Evolutionary conservation across 2,329 filamentous ascomycete species (phyloP), one percentile per base, ranked within the genome.

Genomic region (Aspergillus sojae): DNA sequence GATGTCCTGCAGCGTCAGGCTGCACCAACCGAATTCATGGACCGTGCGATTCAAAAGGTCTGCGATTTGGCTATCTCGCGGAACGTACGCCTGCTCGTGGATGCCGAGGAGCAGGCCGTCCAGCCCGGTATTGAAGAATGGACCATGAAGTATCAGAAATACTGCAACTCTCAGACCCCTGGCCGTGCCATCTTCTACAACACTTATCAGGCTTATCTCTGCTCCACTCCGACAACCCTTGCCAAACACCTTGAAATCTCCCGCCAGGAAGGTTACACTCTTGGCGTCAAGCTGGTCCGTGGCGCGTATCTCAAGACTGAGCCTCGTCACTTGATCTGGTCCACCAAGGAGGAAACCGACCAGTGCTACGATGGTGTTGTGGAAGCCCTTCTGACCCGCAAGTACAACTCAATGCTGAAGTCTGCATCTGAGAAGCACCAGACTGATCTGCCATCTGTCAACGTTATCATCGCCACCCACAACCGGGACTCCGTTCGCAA

Each of bases 401-500:
- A 84, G 63, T 93, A 91, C 83, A 84, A 82, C 41, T 72, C 79
- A 1, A 78, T 78, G 73, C 80, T 93, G 2, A 66, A 80, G 63
- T 73, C 83, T 9, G 74, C 83, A 16, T 68, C 71, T 0, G 78
- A 81, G 39, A 71, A 79, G 45, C 71, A 76, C 52, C 66, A 72
- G 0, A 69, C 75, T 16, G 69, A 79, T n/a, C 68, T 80, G 3
- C 77, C 78, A 0, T 69, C 78, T 11, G 77, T 86, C 46, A 81
- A 84, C 63, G 78, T 88, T 34, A 81, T 89, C 61, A 82, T 88
- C 58, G 86, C 86, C 48, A 86, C 86, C 0, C 86, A 88, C 79
- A 88, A 88, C 75, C 78, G 80, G 14, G 77, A 81, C 54, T 85
- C 85, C 5, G 82, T 88, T 52, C 74, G 77, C 50, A 81, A 81